Base-by-base conservation (phyloP, 2,329 filamentous ascomycete species). In the Huntiella decipiens region DNA sequence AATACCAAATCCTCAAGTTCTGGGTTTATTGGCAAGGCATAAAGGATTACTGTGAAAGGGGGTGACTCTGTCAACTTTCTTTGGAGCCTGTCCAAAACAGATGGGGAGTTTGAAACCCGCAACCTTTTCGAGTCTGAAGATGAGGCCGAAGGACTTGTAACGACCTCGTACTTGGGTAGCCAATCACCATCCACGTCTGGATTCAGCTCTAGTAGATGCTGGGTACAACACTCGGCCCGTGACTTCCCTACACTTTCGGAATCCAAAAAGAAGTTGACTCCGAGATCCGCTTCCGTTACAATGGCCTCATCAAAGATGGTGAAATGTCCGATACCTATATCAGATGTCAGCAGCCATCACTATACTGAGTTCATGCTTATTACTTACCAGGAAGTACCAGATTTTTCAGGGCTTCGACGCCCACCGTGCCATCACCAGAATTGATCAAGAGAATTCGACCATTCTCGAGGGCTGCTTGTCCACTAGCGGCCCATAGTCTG, bases 201-300 rank as follows among this genome's bases (percentile, higher is more conserved):
- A 57, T 98, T 98, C 50, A 98, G 68, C 61, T 98, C 92, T 51
- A 77, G 68, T 38, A 98, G 67, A 46, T 88, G 68, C 51, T 79
- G 77, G 48, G 79, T 78, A 46, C 81, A 82, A 57, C 82, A 78
- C 58, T 85, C 73, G 1, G 88, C 84, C 53, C 91, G 77, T 19
- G 77, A 77, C 55, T 77, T 78, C 45, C 86, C 87, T 34, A 93
- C 59, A 52, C 77, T 80, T 42, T 70, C 66, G 54, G 91, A 77
- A 51, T 94, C 84, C 0, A 98, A 68, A 56, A 98, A 98, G 69
- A 98, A 98, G 63, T 98, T 98, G 51, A 95, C 80, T 4, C 92
- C 91, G 36, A 98, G 66, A 56, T 98, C 91, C 37, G 77, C 69
- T 53, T 93, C 79, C 1, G 66, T 68, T n/a, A 98, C 87, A 2